Percentiles rank a stretch among this genome's conserved stretches.
Conservation (phyloP, 2,329 filamentous ascomycete species). For the Monosporascus sp. region DNA sequence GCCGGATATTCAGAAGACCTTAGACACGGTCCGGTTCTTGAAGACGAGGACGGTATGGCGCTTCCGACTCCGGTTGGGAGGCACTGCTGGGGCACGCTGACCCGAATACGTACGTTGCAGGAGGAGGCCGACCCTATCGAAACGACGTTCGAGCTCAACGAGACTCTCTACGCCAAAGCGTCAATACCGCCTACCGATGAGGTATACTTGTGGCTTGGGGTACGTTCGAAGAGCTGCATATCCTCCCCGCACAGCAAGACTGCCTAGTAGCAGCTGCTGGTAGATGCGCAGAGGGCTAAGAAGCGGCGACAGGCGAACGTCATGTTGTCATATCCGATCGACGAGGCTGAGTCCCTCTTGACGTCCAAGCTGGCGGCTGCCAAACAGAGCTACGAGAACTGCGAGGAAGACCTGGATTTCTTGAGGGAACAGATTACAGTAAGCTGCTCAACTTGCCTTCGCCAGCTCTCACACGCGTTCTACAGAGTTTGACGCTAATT, state of each 20-base stretch:
- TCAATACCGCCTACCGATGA: conserved; percentile 77
- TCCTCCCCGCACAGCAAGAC: no score
- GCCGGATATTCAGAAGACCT: conserved; percentile 91
- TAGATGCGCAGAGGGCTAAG: conserved; percentile 1
- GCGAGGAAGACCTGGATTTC: conserved; percentile 95
- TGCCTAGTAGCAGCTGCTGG: no score
- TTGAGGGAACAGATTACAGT: conserved; percentile 94
- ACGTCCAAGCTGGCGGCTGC: conserved; percentile 72
- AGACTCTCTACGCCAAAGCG: conserved; percentile 89
- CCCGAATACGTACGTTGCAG: conserved; percentile 17
- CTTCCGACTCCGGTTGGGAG: neutral
- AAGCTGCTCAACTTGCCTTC: conserved; percentile 24
- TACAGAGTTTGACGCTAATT: conserved; percentile 12
- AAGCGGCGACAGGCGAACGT: conserved; percentile 67
- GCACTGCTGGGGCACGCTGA: conserved; percentile 1
- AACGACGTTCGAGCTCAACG: conserved; percentile 93
- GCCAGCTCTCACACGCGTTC: no score
- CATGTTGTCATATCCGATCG: conserved; percentile 91
- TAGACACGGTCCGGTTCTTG: conserved; percentile 85
- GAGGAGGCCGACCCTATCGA: conserved; percentile 66
- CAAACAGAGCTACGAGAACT: conserved; percentile 74
- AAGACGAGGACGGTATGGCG: conserved; percentile 62
- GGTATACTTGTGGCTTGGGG: conserved; percentile 95
- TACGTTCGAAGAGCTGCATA: conserved; percentile 33
- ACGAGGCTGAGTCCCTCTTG: conserved; percentile 77